Evolutionary conservation across 495 filamentous ascomycete species (phyloP).

Genomic region (Neurospora sp.): DNA sequence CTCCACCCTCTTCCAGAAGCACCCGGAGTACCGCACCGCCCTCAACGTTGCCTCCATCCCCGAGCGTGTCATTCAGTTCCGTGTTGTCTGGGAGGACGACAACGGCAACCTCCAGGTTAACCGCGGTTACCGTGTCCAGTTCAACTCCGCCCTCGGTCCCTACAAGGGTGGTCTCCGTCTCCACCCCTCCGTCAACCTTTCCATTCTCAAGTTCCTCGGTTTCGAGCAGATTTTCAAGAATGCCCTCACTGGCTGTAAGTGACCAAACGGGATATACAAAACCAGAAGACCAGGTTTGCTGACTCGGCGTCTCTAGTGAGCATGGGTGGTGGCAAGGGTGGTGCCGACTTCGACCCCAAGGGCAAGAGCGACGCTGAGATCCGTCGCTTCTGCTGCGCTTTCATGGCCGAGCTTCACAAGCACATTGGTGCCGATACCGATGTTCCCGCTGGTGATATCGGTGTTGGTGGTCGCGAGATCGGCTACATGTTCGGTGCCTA

Average conservation of each 20-base stretch:
- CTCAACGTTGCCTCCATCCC: constrained; percentile 82
- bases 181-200: constrained; percentile 94
- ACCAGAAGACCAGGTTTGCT: constrained; percentile 7
- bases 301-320: constrained; percentile 48
- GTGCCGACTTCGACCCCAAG: constrained; percentile 98
- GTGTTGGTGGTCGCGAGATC: constrained; percentile 81
- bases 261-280: background rate
- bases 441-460: constrained; percentile 90
- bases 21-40: constrained; percentile 88
- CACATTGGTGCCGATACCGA: constrained; percentile 97
- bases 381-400: constrained; percentile 90
- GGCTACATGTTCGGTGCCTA: constrained; percentile 95
- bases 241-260: constrained; percentile 90
- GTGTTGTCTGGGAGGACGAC: constrained; percentile 94
- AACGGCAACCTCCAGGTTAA: constrained; percentile 83
- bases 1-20: constrained; percentile 83
- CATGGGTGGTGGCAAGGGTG: constrained; percentile 98
- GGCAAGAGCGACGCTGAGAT: constrained; percentile 97
- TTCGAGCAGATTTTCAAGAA: constrained; percentile 99
- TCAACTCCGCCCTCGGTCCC: constrained; percentile 95
- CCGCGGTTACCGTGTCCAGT: constrained; percentile 94
- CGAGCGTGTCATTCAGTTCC: constrained; percentile 95
- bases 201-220: constrained; percentile 95
- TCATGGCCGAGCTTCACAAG: constrained; percentile 90
- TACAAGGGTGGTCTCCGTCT: constrained; percentile 98